Conservation (phyloP, 1,139 yeast species). For the Suhomyces atakaporum region DNA sequence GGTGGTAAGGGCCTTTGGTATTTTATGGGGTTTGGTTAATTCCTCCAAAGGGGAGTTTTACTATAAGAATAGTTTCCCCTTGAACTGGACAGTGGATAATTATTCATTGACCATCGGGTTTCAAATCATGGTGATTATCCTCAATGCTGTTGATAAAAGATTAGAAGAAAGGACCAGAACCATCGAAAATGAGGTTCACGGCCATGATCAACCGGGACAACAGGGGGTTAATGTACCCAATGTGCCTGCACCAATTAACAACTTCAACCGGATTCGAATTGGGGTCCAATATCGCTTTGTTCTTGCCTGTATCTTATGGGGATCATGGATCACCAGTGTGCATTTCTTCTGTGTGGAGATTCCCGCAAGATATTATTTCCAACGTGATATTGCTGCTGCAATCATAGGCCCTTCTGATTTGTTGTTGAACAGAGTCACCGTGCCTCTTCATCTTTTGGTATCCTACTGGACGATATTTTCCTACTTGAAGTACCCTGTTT, state of each 20-base stretch:
- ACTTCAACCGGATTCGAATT: constrained; percentile 1
- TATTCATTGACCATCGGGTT: constrained; percentile 23
- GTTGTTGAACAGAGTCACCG: constrained; percentile 17
- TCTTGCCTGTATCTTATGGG: constrained; percentile 17
- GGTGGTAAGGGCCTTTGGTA: constrained; percentile 18
- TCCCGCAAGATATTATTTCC: constrained; percentile 18
- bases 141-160: constrained; percentile 20
- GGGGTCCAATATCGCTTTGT: constrained; percentile 1
- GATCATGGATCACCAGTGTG: constrained; percentile 24
- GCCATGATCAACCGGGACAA: no score
- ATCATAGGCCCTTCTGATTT: constrained; percentile 11
- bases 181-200: no score
- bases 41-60: not conserved
- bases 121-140: constrained; percentile 18
- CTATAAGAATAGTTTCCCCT: constrained; percentile 9
- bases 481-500: constrained; percentile 9
- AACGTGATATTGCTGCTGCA: not conserved
- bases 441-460: constrained; percentile 24
- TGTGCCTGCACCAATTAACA: not conserved
- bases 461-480: constrained; percentile 29
- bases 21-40: constrained; percentile 1
- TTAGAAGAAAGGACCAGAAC: no score
- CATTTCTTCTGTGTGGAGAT: constrained; percentile 31
- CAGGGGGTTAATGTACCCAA: not conserved
- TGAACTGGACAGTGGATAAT: constrained; percentile 13